Base-by-base conservation (phyloP, 2,329 filamentous ascomycete species). In the Eutypa lata region DNA sequence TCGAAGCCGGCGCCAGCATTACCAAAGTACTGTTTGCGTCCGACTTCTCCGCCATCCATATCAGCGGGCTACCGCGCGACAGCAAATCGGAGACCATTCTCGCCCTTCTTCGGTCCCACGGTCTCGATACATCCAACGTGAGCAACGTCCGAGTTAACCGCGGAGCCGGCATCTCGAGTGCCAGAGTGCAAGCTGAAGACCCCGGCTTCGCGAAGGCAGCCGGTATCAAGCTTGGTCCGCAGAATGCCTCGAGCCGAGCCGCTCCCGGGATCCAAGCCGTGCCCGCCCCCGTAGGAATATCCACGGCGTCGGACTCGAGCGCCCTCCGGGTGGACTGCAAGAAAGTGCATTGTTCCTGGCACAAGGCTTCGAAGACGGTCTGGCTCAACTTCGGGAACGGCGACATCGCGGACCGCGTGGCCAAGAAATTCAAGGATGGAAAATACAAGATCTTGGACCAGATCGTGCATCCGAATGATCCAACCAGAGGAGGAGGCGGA, bases 301-400 rank as follows among this genome's bases (percentile, higher is more conserved):
- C 62, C 0, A 60, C 68, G 45, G 59, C 63, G 7, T 49, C 52
- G 0, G 63, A 57, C 2, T 63, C 64, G 4, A 66, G 55, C 35
- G 56, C 63, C n/a, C 61, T 62, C 3, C 64, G 63, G 0, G 64
- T 73, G 0, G 69, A 74, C 18, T 66, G 63, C 42, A 68, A 61
- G 46, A 68, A 68, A 42, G 61, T 75, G 0, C 61, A 66, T 28
- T 65, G 63, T 28, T 73, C 70, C 8, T 75, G 72, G 72, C 65
- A 71, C 50, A 65, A 64, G 19, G 57, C 71, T 8, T 58, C 43
- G 6, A 61, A 53, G 13, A 62, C 57, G 1, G 68, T 52, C 0
- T 67, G 57, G 57, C 55, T 74, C 3, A 65, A 61, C 19, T 74
- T 71, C 50, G 54, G 49, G 3, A 52, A 16, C 18, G 33, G 35